These are phyloP conservation scores for Babesia bovis DNA, from an alignment of 169 alveolate species.

Conservation along the genomic window DNA sequence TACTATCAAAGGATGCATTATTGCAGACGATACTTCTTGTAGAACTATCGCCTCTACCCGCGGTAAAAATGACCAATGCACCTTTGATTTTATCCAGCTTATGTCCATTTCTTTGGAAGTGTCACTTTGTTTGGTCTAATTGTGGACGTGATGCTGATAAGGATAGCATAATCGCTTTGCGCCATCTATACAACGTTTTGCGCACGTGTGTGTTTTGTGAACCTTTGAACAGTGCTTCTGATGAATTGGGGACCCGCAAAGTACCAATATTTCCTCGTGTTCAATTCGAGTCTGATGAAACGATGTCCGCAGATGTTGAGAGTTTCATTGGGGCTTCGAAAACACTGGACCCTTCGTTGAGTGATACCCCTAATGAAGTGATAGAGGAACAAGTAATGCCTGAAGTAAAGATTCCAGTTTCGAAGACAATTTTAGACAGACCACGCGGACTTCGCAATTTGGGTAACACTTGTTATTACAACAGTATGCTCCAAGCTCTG, in stretches of 20 bases:
- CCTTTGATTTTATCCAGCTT: constrained; percentile 53
- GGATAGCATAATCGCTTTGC: constrained; percentile 38
- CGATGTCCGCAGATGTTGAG: neutral
- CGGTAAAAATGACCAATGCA: constrained; percentile 23
- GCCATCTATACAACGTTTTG: constrained; percentile 45
- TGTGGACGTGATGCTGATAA: constrained; percentile 49
- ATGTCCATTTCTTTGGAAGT: constrained; percentile 59
- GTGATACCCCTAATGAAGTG: neutral
- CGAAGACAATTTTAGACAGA: neutral
- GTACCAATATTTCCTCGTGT: constrained; percentile 34
- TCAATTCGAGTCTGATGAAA: neutral
- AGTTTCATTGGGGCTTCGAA: constrained; percentile 3
- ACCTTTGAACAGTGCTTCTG: neutral
- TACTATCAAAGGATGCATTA: constrained; percentile 51
- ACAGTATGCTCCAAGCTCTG: constrained; percentile 90
- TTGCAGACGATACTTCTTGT: constrained; percentile 49
- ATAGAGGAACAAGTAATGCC: neutral
- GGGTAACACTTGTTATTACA: constrained; percentile 95
- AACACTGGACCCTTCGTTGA: neutral
- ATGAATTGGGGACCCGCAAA: neutral
- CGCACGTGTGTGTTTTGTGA: constrained; percentile 24
- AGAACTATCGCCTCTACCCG: constrained; percentile 25
- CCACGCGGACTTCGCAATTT: constrained; percentile 87
- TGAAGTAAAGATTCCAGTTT: neutral
- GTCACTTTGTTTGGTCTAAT: constrained; percentile 66